Base-by-base conservation (phyloP, 208 protist genomes). In the Lotmaria passim region DNA sequence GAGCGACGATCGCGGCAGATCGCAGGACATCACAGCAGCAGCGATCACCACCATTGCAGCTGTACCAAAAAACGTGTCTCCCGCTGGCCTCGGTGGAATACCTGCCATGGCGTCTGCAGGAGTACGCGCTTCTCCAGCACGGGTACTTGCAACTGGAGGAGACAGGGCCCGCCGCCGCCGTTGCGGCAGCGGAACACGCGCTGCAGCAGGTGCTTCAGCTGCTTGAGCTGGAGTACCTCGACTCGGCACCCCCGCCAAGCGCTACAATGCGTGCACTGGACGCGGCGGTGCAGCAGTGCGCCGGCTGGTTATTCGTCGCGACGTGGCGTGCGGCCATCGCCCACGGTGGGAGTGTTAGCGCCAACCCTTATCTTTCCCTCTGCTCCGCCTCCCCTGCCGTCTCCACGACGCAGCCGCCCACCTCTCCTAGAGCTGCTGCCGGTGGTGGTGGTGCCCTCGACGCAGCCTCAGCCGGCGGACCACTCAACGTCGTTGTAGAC, bases 71-170 rank as follows among this genome's bases (percentile, higher is more conserved):
- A 31, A 67, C 69, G 28, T 77, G 86, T 28, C 62, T 91, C 15
- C 81, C 83, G 39, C 65, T 96, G 34, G 86, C 87, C 26, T 81
- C 85, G 15, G 85, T 90, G 21, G 71, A 81, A 21, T 96, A 85
- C 57, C 66, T 96, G 47, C 86, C 86, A 0, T 93, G 81, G 81
- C 87, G 91, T 26, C 36, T 93, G 48, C 77, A 83, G 26, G 74
- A 93, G 61, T 93, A 93, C 73, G 75, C 89, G 28, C 67, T 82
- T 48, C 28, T 96, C 11, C 63, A 77, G 17, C 71, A 65, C 24
- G 83, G 78, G 43, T 93, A 86, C 75, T 73, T 81, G 69, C 60
- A 79, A 26, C 79, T 79, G 3, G 61, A 70, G 28, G 62, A 76
- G 4, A 36, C n/a, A n/a, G n/a, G 43, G 19, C 76, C 75, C 65